Base-by-base conservation (phyloP, 257 asterid genomes). In the Capsicum baccatum region DNA sequence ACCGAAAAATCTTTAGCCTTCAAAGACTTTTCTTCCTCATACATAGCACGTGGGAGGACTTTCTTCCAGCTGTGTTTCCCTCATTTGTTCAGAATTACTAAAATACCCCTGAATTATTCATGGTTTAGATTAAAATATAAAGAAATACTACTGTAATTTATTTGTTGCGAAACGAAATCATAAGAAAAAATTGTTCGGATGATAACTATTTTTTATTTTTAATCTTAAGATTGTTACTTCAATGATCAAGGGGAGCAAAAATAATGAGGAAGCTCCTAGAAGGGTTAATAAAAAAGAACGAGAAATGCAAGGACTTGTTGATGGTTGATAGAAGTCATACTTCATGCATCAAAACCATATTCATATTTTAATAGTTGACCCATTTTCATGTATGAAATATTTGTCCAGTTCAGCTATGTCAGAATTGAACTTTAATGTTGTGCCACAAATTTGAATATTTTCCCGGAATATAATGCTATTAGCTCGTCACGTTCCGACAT, bases 11-110 rank as follows among this genome's bases (percentile, higher is more conserved):
- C 62, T 19, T 11, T 8, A 19, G 47, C 21, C 21, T 60, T 26
- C 33, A 26, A 26, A 21, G 84, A 81, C 48, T 62, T 62, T 63
- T 81, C 62, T 19, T 48, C 58, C 76, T 62, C 62, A 21, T 62
- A 64, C 1, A 62, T 47, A 21, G 62, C 84, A 62, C 14, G 76
- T 47, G 26, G 84, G 50, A 9, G 47, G 9, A 37, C 55, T 56
- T 74, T 62, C 21, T 62, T 81, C 60, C 84, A 81, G 63, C 50
- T 81, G 33, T 62, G 78, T 52, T 81, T 26, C 17, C 8, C 19
- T 26, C 57, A 12, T 60, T 81, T 48, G 16, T 13, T 60, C 2
- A 21, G 26, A 62, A 81, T 63, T 56, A 81, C 84, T 16, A 59
- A 48, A 4, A 81, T 63, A 48, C 33, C 78, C 84, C 17, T 69